Conservation (phyloP, 495 filamentous ascomycete genomes). For the Penicillium odoratum region DNA sequence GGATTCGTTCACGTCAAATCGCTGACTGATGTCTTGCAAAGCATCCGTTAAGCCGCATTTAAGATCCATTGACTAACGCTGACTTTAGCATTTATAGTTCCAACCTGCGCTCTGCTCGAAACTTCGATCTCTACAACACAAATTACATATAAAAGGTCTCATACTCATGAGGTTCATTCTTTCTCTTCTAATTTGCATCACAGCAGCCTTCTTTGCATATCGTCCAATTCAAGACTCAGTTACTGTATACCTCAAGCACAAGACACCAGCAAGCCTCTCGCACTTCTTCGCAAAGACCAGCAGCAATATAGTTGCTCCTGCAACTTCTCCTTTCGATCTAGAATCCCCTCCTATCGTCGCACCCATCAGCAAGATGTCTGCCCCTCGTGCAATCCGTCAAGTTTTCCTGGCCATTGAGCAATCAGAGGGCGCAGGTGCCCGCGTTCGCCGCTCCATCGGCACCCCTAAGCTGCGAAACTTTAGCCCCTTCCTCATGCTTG, state of each 20-base stretch:
- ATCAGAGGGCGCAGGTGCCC: conserved; percentile 84
- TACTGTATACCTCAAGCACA: conserved; percentile 20
- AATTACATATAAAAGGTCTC: conserved; percentile 35
- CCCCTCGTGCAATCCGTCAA: conserved; percentile 74
- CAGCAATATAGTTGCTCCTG: conserved; percentile 6
- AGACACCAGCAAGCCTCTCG: conserved; percentile 18
- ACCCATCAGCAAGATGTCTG: conserved; percentile 56
- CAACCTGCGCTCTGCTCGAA: conserved; percentile 17
- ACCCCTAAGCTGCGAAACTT: conserved; percentile 82
- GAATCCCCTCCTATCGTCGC: conserved; percentile 16
- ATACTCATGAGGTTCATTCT: conserved; percentile 45
- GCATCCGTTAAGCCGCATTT: conserved; percentile 20
- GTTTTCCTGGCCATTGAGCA: conserved; percentile 84
- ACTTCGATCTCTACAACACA: conserved; percentile 16
- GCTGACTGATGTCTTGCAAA: conserved; percentile 36
- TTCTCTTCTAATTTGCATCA: conserved; percentile 45
- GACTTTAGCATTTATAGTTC: conserved; percentile 21
- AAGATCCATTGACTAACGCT: conserved; percentile 28
- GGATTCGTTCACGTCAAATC: conserved; percentile 7
- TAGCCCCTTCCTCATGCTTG: conserved; percentile 95
- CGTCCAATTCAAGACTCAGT: conserved; percentile 22
- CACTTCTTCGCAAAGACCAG: conserved; percentile 14
- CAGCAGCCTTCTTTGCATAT: conserved; percentile 38
- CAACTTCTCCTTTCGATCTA: conserved; percentile 6
- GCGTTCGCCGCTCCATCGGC: conserved; percentile 86